phyloP scores from a whole-genome alignment of 1,139 yeast genomes.

The Nakaseomyces kungkrabaensis region DNA sequence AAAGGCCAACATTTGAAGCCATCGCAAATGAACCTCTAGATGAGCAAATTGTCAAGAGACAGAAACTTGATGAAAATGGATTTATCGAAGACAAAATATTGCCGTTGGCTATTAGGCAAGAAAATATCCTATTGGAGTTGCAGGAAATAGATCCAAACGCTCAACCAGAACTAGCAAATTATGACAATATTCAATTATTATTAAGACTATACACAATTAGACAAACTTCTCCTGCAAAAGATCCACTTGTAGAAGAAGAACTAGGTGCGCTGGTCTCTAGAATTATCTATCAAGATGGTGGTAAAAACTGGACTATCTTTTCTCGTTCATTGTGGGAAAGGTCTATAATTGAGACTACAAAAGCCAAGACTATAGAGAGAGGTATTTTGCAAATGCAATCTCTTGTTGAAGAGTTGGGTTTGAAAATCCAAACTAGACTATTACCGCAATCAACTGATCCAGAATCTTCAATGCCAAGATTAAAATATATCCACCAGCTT shows the following conservation, averaged over 20 bases:
- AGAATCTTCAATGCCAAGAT: slow-evolving; percentile 37
- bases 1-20: slow-evolving; percentile 58
- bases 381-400: slow-evolving; percentile 91
- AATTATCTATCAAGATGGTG: slow-evolving; percentile 42
- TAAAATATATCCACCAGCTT: slow-evolving; percentile 62
- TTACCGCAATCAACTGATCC: slow-evolving; percentile 44
- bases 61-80: slow-evolving; percentile 29
- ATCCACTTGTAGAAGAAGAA: slow-evolving; percentile 72
- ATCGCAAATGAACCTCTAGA: slow-evolving; percentile 41
- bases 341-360: slow-evolving; percentile 68
- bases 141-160: slow-evolving; percentile 62
- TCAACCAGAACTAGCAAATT: slow-evolving; percentile 62
- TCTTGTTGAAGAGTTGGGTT: slow-evolving; percentile 79
- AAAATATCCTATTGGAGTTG: slow-evolving; percentile 52
- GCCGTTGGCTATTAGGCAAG: slow-evolving; percentile 52
- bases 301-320: slow-evolving; percentile 56
- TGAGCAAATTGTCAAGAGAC: slow-evolving; percentile 32
- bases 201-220: slow-evolving; percentile 55
- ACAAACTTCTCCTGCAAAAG: slow-evolving; percentile 63
- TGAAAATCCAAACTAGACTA: slow-evolving; percentile 50
- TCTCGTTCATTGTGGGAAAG: slow-evolving; percentile 87
- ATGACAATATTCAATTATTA: slow-evolving; percentile 65
- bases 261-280: slow-evolving; percentile 64
- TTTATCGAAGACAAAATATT: slow-evolving; percentile 34
- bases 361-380: slow-evolving; percentile 82